Conservation (phyloP, 1,284 basidiomycete genomes). For the Irpex sp. region DNA sequence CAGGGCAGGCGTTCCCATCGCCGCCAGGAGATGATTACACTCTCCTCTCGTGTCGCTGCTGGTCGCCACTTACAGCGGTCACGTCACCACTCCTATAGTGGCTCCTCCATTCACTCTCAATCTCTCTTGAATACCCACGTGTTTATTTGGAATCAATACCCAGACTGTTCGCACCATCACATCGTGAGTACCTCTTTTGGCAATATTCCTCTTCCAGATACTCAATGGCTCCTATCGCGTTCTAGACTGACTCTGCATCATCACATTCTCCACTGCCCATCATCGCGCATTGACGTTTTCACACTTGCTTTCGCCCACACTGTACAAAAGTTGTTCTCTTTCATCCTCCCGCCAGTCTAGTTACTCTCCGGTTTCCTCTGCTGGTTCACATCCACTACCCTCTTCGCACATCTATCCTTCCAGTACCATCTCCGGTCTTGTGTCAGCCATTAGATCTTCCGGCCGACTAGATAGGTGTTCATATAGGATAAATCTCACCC, state of each 20-base stretch:
- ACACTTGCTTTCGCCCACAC: neutral
- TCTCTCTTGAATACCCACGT: constrained; percentile 4
- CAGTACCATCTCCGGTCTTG: neutral
- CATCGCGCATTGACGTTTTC: neutral
- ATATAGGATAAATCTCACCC: neutral
- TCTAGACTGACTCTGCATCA: neutral
- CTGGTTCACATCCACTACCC: neutral
- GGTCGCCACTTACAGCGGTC: no score
- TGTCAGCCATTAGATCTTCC: no score
- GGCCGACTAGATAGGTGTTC: neutral
- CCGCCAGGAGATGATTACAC: neutral
- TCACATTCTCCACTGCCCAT: neutral
- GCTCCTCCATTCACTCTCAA: neutral
- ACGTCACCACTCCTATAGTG: neutral
- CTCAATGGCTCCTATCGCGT: neutral
- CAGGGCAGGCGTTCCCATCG: constrained; percentile 1
- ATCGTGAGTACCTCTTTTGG: neutral
- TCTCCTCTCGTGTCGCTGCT: neutral
- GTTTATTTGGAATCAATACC: neutral
- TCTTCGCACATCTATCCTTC: neutral
- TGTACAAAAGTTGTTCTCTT: neutral
- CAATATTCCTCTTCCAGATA: neutral
- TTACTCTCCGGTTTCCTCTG: no score
- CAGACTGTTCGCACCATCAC: neutral
- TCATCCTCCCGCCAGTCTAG: neutral